A percentile compares a stretch with the other conserved stretches of the same genome.
phyloP scores from a whole-genome alignment of 257 asterid genomes.

The Lantana camara region DNA sequence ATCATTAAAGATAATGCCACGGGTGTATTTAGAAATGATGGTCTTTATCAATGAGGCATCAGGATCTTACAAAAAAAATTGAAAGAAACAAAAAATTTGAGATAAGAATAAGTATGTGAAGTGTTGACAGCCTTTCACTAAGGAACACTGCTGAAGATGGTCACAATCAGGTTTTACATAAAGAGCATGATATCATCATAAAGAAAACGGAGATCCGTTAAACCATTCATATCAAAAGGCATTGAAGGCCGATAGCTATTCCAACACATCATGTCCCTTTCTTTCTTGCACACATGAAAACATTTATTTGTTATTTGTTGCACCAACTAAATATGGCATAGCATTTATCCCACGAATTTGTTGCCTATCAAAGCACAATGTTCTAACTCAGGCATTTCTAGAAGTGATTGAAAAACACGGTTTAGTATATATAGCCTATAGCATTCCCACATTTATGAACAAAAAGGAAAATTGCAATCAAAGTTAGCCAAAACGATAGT shows the following conservation, averaged over 20 bases:
- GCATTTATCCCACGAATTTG: conserved; percentile 13
- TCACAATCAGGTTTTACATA: not conserved
- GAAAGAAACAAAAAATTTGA: conserved; percentile 5
- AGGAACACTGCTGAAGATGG: conserved; percentile 4
- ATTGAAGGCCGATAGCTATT: not conserved
- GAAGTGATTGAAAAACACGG: conserved; percentile 20
- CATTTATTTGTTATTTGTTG: conserved; percentile 17
- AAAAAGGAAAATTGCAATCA: not conserved
- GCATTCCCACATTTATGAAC: conserved; percentile 1
- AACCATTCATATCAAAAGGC: conserved; percentile 9
- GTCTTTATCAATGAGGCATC: conserved; percentile 24
- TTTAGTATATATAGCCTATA: conserved; percentile 2
- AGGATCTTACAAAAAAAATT: conserved; percentile 15
- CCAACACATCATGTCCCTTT: not conserved
- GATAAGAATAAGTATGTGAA: not conserved
- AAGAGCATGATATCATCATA: conserved; percentile 6
- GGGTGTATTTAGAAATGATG: not conserved
- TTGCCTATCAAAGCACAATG: conserved; percentile 11
- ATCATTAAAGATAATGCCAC: conserved; percentile 1
- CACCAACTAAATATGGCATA: conserved; percentile 11
- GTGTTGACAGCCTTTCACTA: conserved; percentile 3
- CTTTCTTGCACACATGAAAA: conserved; percentile 15
- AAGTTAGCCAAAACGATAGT: conserved; percentile 14
- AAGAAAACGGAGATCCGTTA: not conserved
- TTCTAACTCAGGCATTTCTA: conserved; percentile 17